Conservation (phyloP, 1,284 basidiomycete species). For the Pseudomicrostroma phylloplanum region DNA sequence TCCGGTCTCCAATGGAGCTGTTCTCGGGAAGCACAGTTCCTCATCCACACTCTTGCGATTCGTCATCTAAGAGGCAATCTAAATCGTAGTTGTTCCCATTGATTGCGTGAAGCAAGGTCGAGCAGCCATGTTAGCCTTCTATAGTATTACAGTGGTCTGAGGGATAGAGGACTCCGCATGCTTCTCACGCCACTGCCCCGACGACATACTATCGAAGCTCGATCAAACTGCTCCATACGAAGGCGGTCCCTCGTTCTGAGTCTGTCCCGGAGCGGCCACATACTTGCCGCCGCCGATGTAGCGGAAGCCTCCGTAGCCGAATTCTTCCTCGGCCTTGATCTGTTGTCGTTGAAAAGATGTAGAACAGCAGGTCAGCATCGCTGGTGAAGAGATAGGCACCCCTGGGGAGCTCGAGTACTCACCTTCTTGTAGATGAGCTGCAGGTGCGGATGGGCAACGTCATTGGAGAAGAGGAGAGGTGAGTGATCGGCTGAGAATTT, state of each 20-base stretch:
- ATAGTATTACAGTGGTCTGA: too few relatives aligned
- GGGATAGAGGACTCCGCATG: too few relatives aligned
- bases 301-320: conserved; percentile 13
- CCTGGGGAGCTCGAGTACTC: not conserved
- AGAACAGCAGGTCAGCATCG: not conserved
- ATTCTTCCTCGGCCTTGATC: conserved; percentile 12
- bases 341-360: not conserved
- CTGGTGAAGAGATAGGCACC: not conserved
- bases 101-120: too few relatives aligned
- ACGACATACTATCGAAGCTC: too few relatives aligned
- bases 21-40: too few relatives aligned
- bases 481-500: too few relatives aligned
- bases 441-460: conserved; percentile 4
- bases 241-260: not conserved
- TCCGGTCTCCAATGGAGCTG: too few relatives aligned
- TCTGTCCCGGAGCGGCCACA: conserved; percentile 3
- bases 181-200: too few relatives aligned
- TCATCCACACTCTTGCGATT: too few relatives aligned
- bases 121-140: too few relatives aligned
- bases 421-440: conserved; percentile 13
- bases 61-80: too few relatives aligned
- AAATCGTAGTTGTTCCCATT: too few relatives aligned
- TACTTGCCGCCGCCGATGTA: conserved; percentile 12
- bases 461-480: not conserved
- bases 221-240: not conserved